These are phyloP conservation scores for Dactylonectria macrodidyma DNA, from an alignment of 2,329 filamentous ascomycete genomes.

Conservation along the genomic window DNA sequence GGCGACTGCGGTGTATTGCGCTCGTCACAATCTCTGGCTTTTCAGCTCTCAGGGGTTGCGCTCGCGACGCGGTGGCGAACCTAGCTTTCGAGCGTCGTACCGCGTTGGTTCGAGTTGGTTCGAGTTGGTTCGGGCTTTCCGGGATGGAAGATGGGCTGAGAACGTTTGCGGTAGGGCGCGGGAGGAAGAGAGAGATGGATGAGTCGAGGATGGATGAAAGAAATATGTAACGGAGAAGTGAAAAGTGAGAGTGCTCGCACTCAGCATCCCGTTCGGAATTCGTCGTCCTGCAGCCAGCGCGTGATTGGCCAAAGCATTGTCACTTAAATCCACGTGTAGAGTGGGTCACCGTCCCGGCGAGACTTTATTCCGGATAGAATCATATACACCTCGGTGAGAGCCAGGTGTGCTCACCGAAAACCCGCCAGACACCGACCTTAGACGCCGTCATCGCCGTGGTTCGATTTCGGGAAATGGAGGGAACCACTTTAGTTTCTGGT, in stretches of 20 bases:
- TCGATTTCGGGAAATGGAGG: slow-evolving; percentile 38
- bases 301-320: slow-evolving; percentile 46
- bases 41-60: slow-evolving; percentile 39
- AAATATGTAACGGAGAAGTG: slow-evolving; percentile 31
- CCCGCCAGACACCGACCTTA: slow-evolving; percentile 23
- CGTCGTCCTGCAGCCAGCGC: slow-evolving; percentile 37
- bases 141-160: neutral
- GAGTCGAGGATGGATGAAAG: slow-evolving; percentile 36
- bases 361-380: slow-evolving; percentile 44
- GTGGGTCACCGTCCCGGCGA: slow-evolving; percentile 38
- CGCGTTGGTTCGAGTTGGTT: slow-evolving; percentile 18
- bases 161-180: slow-evolving; percentile 23
- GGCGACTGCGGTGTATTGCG: slow-evolving; percentile 44
- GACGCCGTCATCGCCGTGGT: slow-evolving; percentile 42
- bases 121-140: slow-evolving; percentile 7
- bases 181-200: slow-evolving; percentile 22
- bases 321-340: slow-evolving; percentile 46
- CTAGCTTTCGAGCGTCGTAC: slow-evolving; percentile 13
- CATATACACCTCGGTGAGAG: slow-evolving; percentile 21
- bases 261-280: slow-evolving; percentile 42
- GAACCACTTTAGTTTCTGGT: slow-evolving; percentile 12
- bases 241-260: slow-evolving; percentile 36
- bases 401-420: slow-evolving; percentile 35
- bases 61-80: slow-evolving; percentile 24
- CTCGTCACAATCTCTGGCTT: slow-evolving; percentile 24